phyloP scores from a whole-genome alignment of 2,329 filamentous ascomycete genomes.

The Akanthomyces dipterigenus region DNA sequence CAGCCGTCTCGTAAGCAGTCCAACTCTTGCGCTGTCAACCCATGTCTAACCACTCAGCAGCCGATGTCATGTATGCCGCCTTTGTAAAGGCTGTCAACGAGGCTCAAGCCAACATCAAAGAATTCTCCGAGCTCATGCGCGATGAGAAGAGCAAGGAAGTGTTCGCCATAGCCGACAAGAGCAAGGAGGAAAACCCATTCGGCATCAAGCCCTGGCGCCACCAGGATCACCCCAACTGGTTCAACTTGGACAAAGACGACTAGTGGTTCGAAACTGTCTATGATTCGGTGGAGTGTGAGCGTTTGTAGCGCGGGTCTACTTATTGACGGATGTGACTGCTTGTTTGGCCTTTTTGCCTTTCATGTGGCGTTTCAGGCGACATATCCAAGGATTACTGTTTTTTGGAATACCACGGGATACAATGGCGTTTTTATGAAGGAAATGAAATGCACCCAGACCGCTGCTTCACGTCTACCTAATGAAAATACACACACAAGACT shows the following conservation, averaged over 20 bases:
- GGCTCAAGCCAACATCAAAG: constrained; percentile 44
- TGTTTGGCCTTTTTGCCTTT: background rate
- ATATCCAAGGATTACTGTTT: background rate
- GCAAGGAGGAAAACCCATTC: constrained; percentile 46
- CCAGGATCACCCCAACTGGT: constrained; percentile 54
- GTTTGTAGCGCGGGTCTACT: background rate
- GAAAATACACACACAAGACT: no score
- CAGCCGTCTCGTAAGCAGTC: constrained; percentile 42
- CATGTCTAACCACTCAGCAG: constrained; percentile 26
- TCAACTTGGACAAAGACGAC: constrained; percentile 25
- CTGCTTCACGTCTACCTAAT: background rate
- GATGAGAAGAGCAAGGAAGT: constrained; percentile 42
- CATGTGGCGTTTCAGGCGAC: background rate
- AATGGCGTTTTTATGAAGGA: background rate
- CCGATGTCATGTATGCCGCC: constrained; percentile 40
- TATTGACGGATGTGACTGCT: background rate
- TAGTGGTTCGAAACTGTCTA: constrained; percentile 3
- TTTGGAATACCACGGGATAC: background rate
- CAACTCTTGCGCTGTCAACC: background rate
- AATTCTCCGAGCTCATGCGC: constrained; percentile 41
- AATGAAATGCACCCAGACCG: background rate
- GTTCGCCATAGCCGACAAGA: constrained; percentile 46
- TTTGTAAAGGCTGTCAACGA: constrained; percentile 42
- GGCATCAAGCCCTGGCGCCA: constrained; percentile 54
- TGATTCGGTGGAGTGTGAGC: background rate